Evolutionary conservation across 129 eudicot genomes (phyloP), one percentile per base, ranked within the genome.

Genomic region (Smallanthus sonchifolius): DNA sequence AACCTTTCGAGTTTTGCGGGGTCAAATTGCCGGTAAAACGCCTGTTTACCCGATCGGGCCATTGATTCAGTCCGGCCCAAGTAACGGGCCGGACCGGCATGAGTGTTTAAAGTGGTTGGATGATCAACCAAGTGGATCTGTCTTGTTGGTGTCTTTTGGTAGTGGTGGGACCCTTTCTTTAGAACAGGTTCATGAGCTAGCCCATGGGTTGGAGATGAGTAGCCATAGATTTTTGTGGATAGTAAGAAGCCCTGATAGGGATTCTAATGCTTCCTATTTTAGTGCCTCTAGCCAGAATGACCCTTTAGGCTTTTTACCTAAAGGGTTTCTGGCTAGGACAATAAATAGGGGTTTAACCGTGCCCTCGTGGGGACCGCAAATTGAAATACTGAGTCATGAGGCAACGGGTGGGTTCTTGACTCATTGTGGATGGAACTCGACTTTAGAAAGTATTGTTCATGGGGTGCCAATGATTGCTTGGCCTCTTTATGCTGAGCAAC

Each of bases 141-240:
- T 84, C 10, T 16, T 84, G 67, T 77, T 80, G 24, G 86, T 86
- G 7, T 77, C 84, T 52, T 86, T 86, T 69, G 91, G 91, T 28
- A 83, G 91, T 56, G 91, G 91, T 51, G 91, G 91, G 75, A 80
- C 84, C 44, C 87, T 86, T 52, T 64, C 87, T 11, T 13, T 65
- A 6, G 59, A 74, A 2, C 87, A 81, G 24, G 32, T 83, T 11
- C 70, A 70, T 45, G 88, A 86, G 45, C 73, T 84, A 13, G 85
- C 86, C 10, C 60, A 63, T 9, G 88, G 86, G 72, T 52, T 81
- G 43, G 88, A 84, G 64, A 64, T 3, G 55, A 81, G 88, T 64
- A 70, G 77, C 47, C 88, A 84, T 40, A 81, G 77, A 57, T 81
- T 84, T 49, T 38, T 84, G 54, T 84, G 88, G 88, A 75, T 81